These are phyloP conservation scores for Rhynchosporium graminicola DNA, from an alignment of 2,329 filamentous ascomycete genomes.

Conservation along the genomic window DNA sequence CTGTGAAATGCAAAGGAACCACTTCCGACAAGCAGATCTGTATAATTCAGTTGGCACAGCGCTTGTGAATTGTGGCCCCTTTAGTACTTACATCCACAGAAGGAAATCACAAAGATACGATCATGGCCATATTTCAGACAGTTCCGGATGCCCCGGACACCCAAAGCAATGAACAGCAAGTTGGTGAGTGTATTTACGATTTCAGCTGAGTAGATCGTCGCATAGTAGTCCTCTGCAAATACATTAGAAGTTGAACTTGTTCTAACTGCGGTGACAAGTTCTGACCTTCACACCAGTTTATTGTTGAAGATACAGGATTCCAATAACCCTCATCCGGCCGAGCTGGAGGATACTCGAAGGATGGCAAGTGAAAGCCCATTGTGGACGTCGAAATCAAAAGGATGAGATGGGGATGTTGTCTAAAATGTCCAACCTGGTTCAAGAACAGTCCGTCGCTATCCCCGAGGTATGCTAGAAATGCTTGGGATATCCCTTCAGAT, in stretches of 20 bases:
- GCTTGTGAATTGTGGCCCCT: neutral
- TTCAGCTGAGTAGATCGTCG: conserved; percentile 74
- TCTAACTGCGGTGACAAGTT: neutral
- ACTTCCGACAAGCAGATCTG: conserved; percentile 42
- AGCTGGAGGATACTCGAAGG: conserved; percentile 40
- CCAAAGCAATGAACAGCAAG: conserved; percentile 76
- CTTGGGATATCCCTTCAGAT: conserved; percentile 7
- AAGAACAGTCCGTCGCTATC: neutral
- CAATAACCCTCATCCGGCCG: conserved; percentile 39
- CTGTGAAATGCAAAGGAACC: conserved; percentile 45
- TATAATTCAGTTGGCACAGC: neutral
- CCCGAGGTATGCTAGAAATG: conserved; percentile 7
- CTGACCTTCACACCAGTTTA: conserved; percentile 72
- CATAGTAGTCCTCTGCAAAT: conserved; percentile 66
- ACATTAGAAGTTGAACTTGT: conserved; percentile 13
- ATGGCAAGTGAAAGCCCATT: conserved; percentile 35
- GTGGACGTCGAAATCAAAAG: neutral
- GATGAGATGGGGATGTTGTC: conserved; percentile 1
- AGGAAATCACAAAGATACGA: conserved; percentile 70
- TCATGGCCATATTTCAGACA: conserved; percentile 75
- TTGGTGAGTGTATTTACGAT: conserved; percentile 83
- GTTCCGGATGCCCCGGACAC: conserved; percentile 71
- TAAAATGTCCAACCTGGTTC: neutral
- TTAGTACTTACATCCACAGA: conserved; percentile 42
- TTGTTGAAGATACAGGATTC: conserved; percentile 40